Percentiles rank a stretch among this genome's conserved stretches.
phyloP scores from a whole-genome alignment of 441 rosid species.

The Metrosideros polymorpha region DNA sequence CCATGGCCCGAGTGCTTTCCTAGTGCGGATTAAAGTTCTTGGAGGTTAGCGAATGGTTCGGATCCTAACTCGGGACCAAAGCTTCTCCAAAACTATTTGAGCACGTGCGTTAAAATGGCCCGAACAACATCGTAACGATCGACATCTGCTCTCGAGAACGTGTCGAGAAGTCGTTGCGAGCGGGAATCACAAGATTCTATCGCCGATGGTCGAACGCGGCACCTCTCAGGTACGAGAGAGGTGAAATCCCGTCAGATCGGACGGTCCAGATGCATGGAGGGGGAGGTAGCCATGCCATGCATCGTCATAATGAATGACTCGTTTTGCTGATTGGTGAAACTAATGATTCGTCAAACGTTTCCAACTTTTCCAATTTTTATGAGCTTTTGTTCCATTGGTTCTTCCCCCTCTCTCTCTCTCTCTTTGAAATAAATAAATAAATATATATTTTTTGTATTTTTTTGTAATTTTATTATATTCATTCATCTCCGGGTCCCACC shows the following conservation, averaged over 20 bases:
- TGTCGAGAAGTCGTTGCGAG: too few species aligned
- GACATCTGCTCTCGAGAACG: too few species aligned
- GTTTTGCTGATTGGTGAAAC: too few species aligned
- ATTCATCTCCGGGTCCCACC: neutral
- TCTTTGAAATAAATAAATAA: accelerated
- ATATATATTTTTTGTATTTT: neutral
- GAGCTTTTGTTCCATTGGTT: neutral
- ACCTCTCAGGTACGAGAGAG: neutral
- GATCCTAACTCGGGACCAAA: too few species aligned
- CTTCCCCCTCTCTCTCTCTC: accelerated
- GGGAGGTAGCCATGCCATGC: too few species aligned
- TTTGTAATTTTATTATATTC: neutral
- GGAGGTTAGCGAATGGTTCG: accelerated
- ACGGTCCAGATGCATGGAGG: neutral
- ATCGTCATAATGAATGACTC: neutral
- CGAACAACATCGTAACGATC: too few species aligned
- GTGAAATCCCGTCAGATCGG: neutral
- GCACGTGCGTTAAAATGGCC: too few species aligned
- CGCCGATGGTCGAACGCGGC: too few species aligned
- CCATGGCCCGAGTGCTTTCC: neutral
- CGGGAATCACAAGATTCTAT: neutral
- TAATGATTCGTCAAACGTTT: neutral
- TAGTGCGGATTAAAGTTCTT: accelerated
- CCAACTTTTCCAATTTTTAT: neutral
- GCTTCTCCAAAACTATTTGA: too few species aligned